Evolutionary conservation across 2,329 filamentous ascomycete genomes (phyloP).

Genomic region (Trichoderma sp.): DNA sequence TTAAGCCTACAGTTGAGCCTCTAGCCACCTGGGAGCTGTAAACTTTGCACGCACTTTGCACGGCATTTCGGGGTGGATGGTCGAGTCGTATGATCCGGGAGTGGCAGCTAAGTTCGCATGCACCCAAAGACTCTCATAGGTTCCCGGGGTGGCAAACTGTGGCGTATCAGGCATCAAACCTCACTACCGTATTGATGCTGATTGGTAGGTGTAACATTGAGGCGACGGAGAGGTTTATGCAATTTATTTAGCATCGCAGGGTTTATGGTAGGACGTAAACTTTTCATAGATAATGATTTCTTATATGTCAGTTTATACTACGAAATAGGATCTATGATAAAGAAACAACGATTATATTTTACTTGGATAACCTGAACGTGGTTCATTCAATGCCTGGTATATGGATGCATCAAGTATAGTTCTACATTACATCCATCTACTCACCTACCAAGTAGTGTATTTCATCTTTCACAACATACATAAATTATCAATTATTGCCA

Average conservation of each 20-base stretch:
- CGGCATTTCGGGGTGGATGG: not conserved
- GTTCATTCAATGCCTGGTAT: not conserved
- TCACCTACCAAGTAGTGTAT: not conserved
- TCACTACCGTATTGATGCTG: not conserved
- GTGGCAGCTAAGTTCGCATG: not conserved
- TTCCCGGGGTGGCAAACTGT: conserved; percentile 11
- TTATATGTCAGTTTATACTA: not conserved
- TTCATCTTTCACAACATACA: not conserved
- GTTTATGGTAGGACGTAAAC: not conserved
- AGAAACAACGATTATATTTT: not conserved
- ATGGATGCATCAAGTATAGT: not conserved
- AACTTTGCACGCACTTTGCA: not conserved
- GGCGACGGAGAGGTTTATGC: not conserved
- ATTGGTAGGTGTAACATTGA: not conserved
- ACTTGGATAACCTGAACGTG: not conserved
- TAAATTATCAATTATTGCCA: not conserved
- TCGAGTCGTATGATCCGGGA: conserved; percentile 5
- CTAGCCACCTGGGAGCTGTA: not conserved
- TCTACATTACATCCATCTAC: not conserved
- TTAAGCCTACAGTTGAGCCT: not conserved
- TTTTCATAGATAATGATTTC: not conserved
- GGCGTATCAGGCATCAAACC: not conserved
- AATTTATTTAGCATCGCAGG: not conserved
- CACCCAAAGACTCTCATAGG: not conserved
- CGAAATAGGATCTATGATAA: not conserved